Evolutionary conservation across 371 early-diverging fungal species (phyloP).

Genomic region (Rhizopus arrhizus): DNA sequence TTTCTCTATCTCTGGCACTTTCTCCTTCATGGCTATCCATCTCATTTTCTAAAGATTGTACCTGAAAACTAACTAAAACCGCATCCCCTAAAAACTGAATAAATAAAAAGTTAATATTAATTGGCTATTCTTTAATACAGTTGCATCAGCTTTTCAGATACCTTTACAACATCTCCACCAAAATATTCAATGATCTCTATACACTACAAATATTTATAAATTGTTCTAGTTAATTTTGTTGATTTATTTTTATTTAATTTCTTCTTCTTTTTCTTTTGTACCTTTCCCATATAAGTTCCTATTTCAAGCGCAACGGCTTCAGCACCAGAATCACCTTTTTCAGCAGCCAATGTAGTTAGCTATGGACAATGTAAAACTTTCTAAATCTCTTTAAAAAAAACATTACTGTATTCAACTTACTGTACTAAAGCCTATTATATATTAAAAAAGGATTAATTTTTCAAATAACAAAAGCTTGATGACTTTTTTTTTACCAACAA

Average conservation of each 20-base stretch:
- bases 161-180: conserved; percentile 69
- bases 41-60: conserved; percentile 26
- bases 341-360: conserved; percentile 62
- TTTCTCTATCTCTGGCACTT: conserved; percentile 6
- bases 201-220: conserved; percentile 31
- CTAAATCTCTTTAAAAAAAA: neutral
- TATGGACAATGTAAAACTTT: conserved; percentile 12
- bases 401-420: conserved; percentile 15
- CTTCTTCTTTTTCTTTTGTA: conserved; percentile 13
- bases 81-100: conserved; percentile 66
- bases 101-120: neutral
- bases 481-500: conserved; percentile 39
- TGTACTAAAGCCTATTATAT: conserved; percentile 31
- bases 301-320: conserved; percentile 65
- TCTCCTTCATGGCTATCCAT: neutral
- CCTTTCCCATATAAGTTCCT: conserved; percentile 60
- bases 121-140: neutral
- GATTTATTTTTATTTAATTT: neutral
- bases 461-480: conserved; percentile 12
- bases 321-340: conserved; percentile 66
- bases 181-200: conserved; percentile 64
- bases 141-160: conserved; percentile 9
- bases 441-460: neutral
- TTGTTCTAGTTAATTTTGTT: neutral
- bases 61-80: conserved; percentile 61